phyloP scores from a whole-genome alignment of 257 asterid genomes.

The Nicotiana knightiana region DNA sequence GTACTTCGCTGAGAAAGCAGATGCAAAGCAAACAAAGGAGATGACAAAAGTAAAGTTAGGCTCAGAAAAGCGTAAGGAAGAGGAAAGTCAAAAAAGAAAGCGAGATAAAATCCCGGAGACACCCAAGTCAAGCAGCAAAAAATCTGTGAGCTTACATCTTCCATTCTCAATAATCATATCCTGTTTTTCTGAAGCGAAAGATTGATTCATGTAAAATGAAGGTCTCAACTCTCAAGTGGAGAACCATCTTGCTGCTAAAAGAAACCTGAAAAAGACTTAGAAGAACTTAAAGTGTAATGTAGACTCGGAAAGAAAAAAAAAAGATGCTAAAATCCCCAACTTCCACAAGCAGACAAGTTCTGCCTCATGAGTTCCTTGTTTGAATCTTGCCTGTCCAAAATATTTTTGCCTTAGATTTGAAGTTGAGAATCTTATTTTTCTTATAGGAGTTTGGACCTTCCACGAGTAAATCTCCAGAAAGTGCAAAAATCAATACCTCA shows the following conservation, averaged over 20 bases:
- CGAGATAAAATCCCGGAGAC: conserved; percentile 9
- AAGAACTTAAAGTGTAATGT: background rate
- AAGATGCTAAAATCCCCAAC: background rate
- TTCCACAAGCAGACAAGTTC: background rate
- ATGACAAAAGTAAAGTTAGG: conserved; percentile 1
- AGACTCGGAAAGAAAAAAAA: background rate
- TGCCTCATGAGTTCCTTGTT: background rate
- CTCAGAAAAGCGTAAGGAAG: conserved; percentile 5
- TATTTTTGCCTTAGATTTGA: background rate
- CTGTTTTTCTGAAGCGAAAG: background rate
- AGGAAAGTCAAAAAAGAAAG: conserved; percentile 9
- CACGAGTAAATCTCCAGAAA: background rate
- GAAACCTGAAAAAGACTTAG: background rate
- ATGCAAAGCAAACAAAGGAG: conserved; percentile 3
- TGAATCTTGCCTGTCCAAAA: background rate
- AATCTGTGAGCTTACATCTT: conserved; percentile 16
- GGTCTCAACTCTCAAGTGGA: background rate
- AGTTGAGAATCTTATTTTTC: background rate
- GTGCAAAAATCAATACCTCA: background rate
- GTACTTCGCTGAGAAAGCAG: background rate
- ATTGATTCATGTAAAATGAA: background rate
- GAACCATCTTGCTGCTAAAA: background rate
- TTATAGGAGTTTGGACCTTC: background rate
- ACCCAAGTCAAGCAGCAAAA: conserved; percentile 16
- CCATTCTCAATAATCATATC: background rate